phyloP scores from a whole-genome alignment of 176 grass and related monocot genomes.

The Aegilops tauschii region DNA sequence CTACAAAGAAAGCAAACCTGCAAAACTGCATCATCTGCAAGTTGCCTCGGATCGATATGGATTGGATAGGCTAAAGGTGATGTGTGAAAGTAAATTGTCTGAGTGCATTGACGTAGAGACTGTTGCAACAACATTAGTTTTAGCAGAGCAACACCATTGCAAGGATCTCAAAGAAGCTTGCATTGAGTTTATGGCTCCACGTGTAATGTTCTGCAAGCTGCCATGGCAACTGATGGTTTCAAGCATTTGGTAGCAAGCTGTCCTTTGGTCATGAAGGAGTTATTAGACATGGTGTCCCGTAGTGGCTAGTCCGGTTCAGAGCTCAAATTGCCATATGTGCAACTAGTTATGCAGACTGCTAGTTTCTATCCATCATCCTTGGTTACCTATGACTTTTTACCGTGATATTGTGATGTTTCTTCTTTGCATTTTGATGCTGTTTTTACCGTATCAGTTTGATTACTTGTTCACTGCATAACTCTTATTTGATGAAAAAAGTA shows the following conservation, averaged over 20 bases:
- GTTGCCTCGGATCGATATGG: too few species aligned
- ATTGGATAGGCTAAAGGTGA: not conserved
- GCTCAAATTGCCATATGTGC: too few species aligned
- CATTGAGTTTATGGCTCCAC: not conserved
- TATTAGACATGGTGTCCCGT: not conserved
- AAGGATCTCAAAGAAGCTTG: not conserved
- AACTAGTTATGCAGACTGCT: too few species aligned
- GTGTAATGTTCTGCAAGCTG: not conserved
- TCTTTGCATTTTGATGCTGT: not conserved
- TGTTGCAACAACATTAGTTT: not conserved
- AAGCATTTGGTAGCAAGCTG: constrained; percentile 5
- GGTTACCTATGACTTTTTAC: too few species aligned
- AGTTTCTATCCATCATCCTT: too few species aligned
- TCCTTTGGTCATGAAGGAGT: not conserved
- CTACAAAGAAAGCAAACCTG: not conserved
- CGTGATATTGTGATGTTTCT: not conserved
- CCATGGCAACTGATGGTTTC: constrained; percentile 3
- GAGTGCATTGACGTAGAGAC: not conserved
- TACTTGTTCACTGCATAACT: not conserved
- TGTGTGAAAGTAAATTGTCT: constrained; percentile 9
- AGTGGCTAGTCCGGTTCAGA: not conserved
- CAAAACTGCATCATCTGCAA: not conserved
- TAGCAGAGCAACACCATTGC: not conserved
- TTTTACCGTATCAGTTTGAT: not conserved
- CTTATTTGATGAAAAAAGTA: too few species aligned